phyloP scores from a whole-genome alignment of 2,329 filamentous ascomycete genomes.

The Apiospora saccharicola region DNA sequence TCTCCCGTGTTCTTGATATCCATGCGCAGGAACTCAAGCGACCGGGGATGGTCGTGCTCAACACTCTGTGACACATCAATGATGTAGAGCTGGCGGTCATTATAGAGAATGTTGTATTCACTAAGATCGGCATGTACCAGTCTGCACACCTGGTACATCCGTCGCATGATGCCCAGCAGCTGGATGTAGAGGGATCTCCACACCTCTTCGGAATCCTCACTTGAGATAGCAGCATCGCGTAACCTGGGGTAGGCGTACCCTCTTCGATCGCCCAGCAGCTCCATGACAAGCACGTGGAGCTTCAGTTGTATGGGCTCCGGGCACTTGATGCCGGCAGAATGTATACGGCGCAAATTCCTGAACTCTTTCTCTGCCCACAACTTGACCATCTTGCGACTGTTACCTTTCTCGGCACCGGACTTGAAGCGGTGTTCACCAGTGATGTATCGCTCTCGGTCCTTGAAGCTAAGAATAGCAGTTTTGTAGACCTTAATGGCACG shows the following conservation, averaged over 20 bases:
- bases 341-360: constrained; percentile 86
- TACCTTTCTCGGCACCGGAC: constrained; percentile 90
- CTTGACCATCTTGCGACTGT: constrained; percentile 96
- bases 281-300: constrained; percentile 95
- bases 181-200: constrained; percentile 85
- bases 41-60: constrained; percentile 93
- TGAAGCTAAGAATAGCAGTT: constrained; percentile 96
- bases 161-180: constrained; percentile 86
- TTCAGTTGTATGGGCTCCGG: constrained; percentile 90
- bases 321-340: constrained; percentile 85
- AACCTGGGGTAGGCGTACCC: constrained; percentile 89
- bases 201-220: constrained; percentile 71
- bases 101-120: constrained; percentile 97
- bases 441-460: constrained; percentile 96
- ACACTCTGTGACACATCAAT: constrained; percentile 99
- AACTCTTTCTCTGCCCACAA: constrained; percentile 99
- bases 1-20: constrained; percentile 97
- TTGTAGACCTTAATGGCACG: constrained; percentile 99
- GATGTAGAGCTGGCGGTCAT: constrained; percentile 83
- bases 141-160: constrained; percentile 89
- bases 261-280: constrained; percentile 85
- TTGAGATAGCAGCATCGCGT: constrained; percentile 80
- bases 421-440: constrained; percentile 93
- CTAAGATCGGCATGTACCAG: constrained; percentile 96
- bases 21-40: constrained; percentile 94